phyloP scores from a whole-genome alignment of 306 rosid species.

The cucumber (Cucumis sativus) region DNA sequence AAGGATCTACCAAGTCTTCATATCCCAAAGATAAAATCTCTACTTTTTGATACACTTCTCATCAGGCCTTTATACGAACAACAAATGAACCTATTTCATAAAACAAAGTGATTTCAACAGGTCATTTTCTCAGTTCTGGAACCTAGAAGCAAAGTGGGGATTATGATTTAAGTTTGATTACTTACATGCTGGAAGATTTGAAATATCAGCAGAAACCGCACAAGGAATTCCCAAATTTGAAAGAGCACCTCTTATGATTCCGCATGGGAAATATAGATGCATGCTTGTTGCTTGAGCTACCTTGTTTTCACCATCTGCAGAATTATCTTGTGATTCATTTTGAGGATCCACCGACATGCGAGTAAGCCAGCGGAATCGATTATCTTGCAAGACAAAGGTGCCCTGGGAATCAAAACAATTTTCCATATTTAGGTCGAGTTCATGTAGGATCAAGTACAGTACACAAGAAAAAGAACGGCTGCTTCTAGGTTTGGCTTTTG shows the following conservation, averaged over 20 bases:
- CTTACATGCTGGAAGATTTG: slow-evolving; percentile 90
- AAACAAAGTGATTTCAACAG: not conserved
- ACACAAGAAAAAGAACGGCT: not conserved
- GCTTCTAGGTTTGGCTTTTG: not conserved
- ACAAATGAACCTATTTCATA: slow-evolving; percentile 71
- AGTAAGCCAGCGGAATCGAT: slow-evolving; percentile 73
- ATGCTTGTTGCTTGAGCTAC: slow-evolving; percentile 61
- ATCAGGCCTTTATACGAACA: slow-evolving; percentile 75
- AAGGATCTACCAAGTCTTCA: not conserved
- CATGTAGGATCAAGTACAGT: not conserved
- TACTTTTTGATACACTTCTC: not conserved
- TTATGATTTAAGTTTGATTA: not conserved
- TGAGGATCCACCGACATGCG: slow-evolving; percentile 73
- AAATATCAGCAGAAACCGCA: slow-evolving; percentile 87
- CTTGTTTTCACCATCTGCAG: slow-evolving; percentile 45
- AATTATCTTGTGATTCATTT: slow-evolving; percentile 41
- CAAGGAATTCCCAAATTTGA: slow-evolving; percentile 94
- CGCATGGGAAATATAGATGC: slow-evolving; percentile 95
- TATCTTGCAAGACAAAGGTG: slow-evolving; percentile 93
- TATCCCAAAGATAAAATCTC: not conserved
- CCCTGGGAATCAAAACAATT: slow-evolving; percentile 40
- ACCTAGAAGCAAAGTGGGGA: not conserved
- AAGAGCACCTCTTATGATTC: slow-evolving; percentile 94
- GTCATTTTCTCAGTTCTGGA: not conserved
- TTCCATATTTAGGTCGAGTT: not conserved